These are phyloP conservation scores for Murraya koenigii DNA, from an alignment of 345 rosid genomes.

Conservation along the genomic window DNA sequence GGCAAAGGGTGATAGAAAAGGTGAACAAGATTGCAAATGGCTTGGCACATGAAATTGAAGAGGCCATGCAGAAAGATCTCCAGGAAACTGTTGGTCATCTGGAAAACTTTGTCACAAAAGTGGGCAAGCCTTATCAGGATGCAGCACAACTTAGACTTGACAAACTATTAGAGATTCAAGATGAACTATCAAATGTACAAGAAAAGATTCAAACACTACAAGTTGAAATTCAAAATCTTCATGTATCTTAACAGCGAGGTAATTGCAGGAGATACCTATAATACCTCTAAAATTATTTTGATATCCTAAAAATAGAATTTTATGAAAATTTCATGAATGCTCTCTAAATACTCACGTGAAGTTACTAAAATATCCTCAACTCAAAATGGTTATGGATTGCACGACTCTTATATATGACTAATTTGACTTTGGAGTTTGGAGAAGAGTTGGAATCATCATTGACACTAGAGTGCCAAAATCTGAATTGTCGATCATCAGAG, in stretches of 20 bases:
- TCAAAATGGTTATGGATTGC: too few relatives aligned
- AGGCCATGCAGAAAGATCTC: constrained; percentile 88
- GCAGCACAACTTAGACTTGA: constrained; percentile 69
- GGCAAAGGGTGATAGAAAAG: constrained; percentile 56
- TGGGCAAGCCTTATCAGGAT: constrained; percentile 76
- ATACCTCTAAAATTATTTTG: too few relatives aligned
- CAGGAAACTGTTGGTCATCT: constrained; percentile 43
- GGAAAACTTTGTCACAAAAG: constrained; percentile 48
- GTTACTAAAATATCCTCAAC: too few relatives aligned
- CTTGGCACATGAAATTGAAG: constrained; percentile 71
- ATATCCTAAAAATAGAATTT: too few relatives aligned
- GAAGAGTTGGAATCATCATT: too few relatives aligned
- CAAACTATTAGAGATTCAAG: constrained; percentile 46
- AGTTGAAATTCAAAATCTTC: constrained; percentile 80
- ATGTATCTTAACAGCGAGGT: constrained; percentile 38
- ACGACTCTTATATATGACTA: too few relatives aligned
- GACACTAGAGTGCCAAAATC: too few relatives aligned
- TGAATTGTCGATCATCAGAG: too few relatives aligned
- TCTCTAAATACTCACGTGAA: too few relatives aligned
- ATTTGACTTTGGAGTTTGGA: too few relatives aligned
- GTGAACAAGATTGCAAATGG: constrained; percentile 64
- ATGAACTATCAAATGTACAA: constrained; percentile 45
- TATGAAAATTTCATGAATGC: too few relatives aligned
- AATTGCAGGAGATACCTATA: too few relatives aligned
- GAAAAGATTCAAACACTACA: constrained; percentile 45